Base-by-base conservation (phyloP, 106 monocot genomes). In the Platanthera guangdongensis region DNA sequence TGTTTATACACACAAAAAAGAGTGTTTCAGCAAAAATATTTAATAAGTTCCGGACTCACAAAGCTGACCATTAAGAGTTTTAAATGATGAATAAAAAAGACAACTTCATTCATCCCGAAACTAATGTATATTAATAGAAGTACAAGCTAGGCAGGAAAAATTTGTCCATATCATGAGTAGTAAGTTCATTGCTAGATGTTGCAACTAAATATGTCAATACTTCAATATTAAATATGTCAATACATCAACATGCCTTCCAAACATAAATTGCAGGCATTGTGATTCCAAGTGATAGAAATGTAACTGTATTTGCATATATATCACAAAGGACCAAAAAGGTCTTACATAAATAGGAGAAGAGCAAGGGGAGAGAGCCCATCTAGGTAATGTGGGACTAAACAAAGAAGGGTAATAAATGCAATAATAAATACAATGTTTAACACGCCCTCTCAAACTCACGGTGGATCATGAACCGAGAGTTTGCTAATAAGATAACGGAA, bases 61-160 rank as follows among this genome's bases (percentile, higher is more conserved):
- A 62, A 62, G 62, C 32, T 65, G 32, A 30, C 65, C 65, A 65
- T 65, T 32, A 32, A 30, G 65, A 32, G 30, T 60, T 65, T 65
- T 30, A 32, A 30, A 65, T 65, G 5, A 32, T 2, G 25, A 32
- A 28, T 65, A 30, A 32, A 8, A 39, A 32, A 65, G 8, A 32
- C 25, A 30, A 0, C 32, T 65, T 65, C 30, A 25, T 65, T 65
- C 39, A 32, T 39, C 30, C 65, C 65, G 13, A 65, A 32, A 30
- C 4, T 65, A 9, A 30, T 10, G 25, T n/a, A 9, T 30, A 25
- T 32, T 25, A 6, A 10, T 32, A 65, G 32, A 65, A 65, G 10
- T 30, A 8, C 65, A 65, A 65, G 28, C 30, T 32, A 19, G 4
- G 65, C 9, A 30, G 9, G 32, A 65, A 10, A 65, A n/a, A 65